A percentile compares a stretch with the other conserved stretches of the same genome.
phyloP scores from a whole-genome alignment of 495 filamentous ascomycete genomes.

The Corynascus novoguineensis region DNA sequence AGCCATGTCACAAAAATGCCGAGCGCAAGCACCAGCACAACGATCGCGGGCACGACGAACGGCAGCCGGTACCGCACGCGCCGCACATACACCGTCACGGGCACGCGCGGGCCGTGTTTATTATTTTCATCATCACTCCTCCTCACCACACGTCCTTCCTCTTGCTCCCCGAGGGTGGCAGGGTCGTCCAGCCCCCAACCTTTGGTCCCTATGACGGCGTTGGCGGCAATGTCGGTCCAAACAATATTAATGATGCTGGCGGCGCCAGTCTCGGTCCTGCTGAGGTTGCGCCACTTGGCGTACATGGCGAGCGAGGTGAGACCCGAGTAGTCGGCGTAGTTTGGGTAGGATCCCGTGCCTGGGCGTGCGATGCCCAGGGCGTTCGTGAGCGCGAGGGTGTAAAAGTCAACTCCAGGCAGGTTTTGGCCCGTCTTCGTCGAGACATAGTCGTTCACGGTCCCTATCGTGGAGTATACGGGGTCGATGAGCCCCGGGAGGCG shows the following conservation, averaged over 20 bases:
- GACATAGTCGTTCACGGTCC: background rate
- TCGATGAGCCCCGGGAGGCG: background rate
- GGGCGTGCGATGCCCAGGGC: background rate
- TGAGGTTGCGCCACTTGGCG: background rate
- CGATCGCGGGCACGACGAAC: background rate
- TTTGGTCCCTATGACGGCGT: background rate
- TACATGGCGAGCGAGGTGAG: background rate
- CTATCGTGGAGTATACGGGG: background rate
- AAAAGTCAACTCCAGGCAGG: conserved; percentile 5
- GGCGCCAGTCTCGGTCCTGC: background rate
- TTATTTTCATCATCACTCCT: background rate
- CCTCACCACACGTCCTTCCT: background rate
- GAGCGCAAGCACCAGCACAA: background rate
- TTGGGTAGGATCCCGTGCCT: background rate
- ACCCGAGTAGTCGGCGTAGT: conserved; percentile 1
- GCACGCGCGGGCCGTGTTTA: background rate
- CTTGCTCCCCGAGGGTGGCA: background rate
- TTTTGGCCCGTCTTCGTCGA: background rate
- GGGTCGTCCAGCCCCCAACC: conserved; percentile 7
- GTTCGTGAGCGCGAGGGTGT: background rate
- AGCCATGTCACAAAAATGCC: background rate
- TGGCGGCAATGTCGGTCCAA: conserved; percentile 6
- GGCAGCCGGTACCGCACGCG: background rate
- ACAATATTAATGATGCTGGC: background rate
- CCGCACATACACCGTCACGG: background rate